These are phyloP conservation scores for Lumnitzera littorea DNA, from an alignment of 345 rosid species.

Conservation along the genomic window DNA sequence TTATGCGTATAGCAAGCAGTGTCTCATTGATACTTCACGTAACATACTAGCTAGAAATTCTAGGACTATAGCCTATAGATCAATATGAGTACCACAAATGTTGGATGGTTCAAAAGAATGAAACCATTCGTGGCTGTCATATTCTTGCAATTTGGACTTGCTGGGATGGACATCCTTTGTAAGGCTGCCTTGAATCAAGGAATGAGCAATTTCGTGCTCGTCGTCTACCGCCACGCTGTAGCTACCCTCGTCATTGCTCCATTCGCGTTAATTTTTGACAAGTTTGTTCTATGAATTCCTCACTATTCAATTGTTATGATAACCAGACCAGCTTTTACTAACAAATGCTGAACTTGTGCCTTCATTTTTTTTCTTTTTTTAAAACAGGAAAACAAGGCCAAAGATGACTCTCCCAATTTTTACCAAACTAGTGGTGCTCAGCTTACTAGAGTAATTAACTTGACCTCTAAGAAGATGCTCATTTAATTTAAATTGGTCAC, in stretches of 20 bases:
- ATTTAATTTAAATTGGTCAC: neutral
- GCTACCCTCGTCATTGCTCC: conserved; percentile 77
- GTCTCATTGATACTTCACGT: no score
- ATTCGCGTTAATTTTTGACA: conserved; percentile 62
- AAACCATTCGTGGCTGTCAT: conserved; percentile 61
- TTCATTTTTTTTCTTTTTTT: neutral
- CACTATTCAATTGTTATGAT: neutral
- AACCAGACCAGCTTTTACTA: neutral
- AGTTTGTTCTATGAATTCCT: conserved; percentile 23
- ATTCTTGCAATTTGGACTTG: conserved; percentile 76
- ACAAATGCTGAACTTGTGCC: neutral
- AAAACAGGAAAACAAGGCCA: conserved; percentile 20
- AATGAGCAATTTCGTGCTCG: conserved; percentile 80
- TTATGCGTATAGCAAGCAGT: no score
- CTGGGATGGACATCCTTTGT: conserved; percentile 78
- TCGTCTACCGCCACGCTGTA: conserved; percentile 77
- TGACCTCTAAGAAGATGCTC: neutral
- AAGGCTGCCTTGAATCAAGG: conserved; percentile 77
- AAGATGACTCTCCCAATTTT: conserved; percentile 67
- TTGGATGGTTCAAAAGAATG: conserved; percentile 17
- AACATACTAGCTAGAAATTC: no score
- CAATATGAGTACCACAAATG: no score
- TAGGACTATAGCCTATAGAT: no score
- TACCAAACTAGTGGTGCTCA: conserved; percentile 48
- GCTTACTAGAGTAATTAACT: conserved; percentile 61